phyloP scores from a whole-genome alignment of 345 rosid genomes.

The Salix dunnii region DNA sequence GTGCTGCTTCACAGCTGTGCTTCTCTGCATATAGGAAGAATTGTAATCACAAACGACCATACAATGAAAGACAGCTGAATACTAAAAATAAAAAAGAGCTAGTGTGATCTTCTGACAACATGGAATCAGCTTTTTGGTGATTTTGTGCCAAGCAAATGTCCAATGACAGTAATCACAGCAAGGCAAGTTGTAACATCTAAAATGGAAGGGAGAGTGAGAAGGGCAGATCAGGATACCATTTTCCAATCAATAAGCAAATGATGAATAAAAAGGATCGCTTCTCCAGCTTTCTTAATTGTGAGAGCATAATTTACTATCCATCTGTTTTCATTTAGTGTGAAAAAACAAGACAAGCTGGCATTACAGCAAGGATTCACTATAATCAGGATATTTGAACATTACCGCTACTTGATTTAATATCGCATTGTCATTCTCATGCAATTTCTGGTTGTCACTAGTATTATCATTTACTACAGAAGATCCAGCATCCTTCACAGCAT shows the following conservation, averaged over 20 bases:
- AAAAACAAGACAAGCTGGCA: not conserved
- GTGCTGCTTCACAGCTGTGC: constrained; percentile 45
- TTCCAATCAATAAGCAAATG: not conserved
- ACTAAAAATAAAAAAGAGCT: not conserved
- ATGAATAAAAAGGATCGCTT: not conserved
- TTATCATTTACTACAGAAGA: constrained; percentile 28
- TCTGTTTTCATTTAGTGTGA: not conserved
- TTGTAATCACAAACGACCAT: constrained; percentile 2
- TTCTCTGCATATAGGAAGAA: constrained; percentile 44
- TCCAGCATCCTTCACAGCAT: constrained; percentile 32
- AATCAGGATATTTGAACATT: constrained; percentile 19
- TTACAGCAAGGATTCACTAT: not conserved
- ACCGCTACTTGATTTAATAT: constrained; percentile 42
- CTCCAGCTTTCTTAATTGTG: not conserved
- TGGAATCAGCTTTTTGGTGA: not conserved
- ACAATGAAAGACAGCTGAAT: not conserved
- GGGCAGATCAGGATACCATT: too few relatives aligned
- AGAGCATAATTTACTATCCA: not conserved
- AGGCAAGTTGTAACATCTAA: not conserved
- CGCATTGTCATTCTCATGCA: constrained; percentile 28
- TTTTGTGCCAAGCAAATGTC: not conserved
- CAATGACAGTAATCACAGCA: not conserved
- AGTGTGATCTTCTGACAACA: not conserved
- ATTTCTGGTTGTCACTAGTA: constrained; percentile 18
- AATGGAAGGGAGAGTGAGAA: too few relatives aligned